These are phyloP conservation scores for Populus pruinosa DNA, from an alignment of 345 rosid species.

Conservation along the genomic window DNA sequence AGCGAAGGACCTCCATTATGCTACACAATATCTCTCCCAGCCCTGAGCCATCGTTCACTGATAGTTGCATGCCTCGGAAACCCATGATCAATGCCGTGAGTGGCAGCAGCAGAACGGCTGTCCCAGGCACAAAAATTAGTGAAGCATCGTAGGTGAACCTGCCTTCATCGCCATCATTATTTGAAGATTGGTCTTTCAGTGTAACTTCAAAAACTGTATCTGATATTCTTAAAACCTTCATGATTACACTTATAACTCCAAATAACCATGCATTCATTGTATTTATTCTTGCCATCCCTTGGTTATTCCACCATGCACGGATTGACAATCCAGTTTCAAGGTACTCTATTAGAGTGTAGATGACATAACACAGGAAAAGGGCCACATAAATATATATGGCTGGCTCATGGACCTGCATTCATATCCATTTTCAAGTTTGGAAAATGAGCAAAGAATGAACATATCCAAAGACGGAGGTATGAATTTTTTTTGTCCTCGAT, in stretches of 20 bases:
- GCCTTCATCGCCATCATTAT: background rate
- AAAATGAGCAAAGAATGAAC: no score
- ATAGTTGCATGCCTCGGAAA: slow-evolving; percentile 16
- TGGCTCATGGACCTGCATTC: slow-evolving; percentile 31
- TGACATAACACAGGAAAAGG: slow-evolving; percentile 18
- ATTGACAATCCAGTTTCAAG: slow-evolving; percentile 27
- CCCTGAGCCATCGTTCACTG: slow-evolving; percentile 16
- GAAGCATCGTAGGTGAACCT: slow-evolving; percentile 50
- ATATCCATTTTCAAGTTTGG: background rate
- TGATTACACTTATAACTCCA: slow-evolving; percentile 22
- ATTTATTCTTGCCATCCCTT: slow-evolving; percentile 29
- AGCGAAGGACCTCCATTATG: slow-evolving; percentile 36
- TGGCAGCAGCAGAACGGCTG: slow-evolving; percentile 43
- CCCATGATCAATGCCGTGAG: slow-evolving; percentile 24
- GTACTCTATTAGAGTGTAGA: slow-evolving; percentile 32
- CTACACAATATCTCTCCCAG: slow-evolving; percentile 38
- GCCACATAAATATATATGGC: slow-evolving; percentile 20
- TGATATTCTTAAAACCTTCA: slow-evolving; percentile 47
- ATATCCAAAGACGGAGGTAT: no score
- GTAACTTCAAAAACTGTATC: slow-evolving; percentile 50
- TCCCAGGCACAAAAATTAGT: slow-evolving; percentile 45
- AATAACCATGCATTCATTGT: slow-evolving; percentile 43
- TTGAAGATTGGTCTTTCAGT: slow-evolving; percentile 35
- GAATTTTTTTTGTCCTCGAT: no score
- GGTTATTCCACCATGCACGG: slow-evolving; percentile 46